Conservation (phyloP, 306 rosid genomes). For the Pyrus betulifolia region DNA sequence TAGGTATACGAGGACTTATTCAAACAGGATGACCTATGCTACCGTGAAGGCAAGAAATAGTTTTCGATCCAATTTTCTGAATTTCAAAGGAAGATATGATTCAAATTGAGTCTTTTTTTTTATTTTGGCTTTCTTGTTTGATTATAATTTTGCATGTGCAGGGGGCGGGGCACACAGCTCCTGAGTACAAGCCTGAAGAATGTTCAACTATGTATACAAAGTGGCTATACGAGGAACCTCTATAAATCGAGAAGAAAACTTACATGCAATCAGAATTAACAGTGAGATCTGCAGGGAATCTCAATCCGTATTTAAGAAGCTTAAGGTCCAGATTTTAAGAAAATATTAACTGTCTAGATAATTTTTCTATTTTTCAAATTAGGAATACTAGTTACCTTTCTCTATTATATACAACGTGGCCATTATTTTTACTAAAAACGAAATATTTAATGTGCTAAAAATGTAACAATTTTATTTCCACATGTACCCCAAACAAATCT, state of each 20-base stretch:
- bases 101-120: background rate
- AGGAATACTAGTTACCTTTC: too few species aligned
- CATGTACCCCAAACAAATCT: too few species aligned
- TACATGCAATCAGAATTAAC: too few species aligned
- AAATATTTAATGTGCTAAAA: too few species aligned
- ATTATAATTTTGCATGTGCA: conserved; percentile 4
- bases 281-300: too few species aligned
- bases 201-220: conserved; percentile 39
- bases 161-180: conserved; percentile 74
- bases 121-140: background rate
- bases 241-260: background rate
- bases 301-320: too few species aligned
- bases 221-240: conserved; percentile 30
- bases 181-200: conserved; percentile 37
- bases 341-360: too few species aligned
- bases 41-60: conserved; percentile 53
- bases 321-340: too few species aligned
- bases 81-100: background rate
- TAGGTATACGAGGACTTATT: conserved; percentile 57
- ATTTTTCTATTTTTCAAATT: too few species aligned
- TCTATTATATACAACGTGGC: too few species aligned
- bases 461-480: too few species aligned
- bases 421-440: too few species aligned
- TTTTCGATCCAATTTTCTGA: background rate
- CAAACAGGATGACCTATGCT: conserved; percentile 65